A percentile compares a stretch with the other conserved stretches of the same genome.
Evolutionary conservation across 192 early-diverging fungal genomes (phyloP).

Genomic region (Chytriomyces confervae): DNA sequence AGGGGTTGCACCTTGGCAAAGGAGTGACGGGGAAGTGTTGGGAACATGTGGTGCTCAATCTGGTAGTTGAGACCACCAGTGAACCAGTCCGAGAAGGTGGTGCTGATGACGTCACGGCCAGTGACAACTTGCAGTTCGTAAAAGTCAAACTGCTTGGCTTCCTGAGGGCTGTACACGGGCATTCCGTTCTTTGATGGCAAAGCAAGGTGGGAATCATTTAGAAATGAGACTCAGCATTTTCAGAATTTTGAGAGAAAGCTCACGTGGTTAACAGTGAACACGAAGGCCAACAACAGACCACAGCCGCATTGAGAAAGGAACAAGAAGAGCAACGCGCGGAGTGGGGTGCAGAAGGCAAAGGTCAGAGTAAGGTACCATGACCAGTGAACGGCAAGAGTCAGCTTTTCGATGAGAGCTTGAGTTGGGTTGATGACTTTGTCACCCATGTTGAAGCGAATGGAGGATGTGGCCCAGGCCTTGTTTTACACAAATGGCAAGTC

Average conservation of each 20-base stretch:
- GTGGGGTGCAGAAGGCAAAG: slow-evolving; percentile 48
- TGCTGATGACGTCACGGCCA: slow-evolving; percentile 72
- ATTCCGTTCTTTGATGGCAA: slow-evolving; percentile 66
- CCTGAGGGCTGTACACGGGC: slow-evolving; percentile 72
- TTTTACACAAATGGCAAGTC: not conserved
- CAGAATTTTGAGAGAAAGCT: slow-evolving; percentile 18
- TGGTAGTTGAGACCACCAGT: slow-evolving; percentile 83
- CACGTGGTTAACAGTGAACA: slow-evolving; percentile 81
- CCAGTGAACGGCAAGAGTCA: slow-evolving; percentile 69
- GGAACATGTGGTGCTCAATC: slow-evolving; percentile 90
- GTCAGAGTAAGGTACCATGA: slow-evolving; percentile 67
- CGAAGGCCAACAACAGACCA: slow-evolving; percentile 74
- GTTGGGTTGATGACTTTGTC: slow-evolving; percentile 49
- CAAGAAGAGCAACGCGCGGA: slow-evolving; percentile 61
- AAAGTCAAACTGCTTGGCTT: slow-evolving; percentile 73
- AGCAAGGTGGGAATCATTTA: not conserved
- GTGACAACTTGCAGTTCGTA: slow-evolving; percentile 78
- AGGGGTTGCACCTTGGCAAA: slow-evolving; percentile 67
- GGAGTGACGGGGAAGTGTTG: slow-evolving; percentile 77
- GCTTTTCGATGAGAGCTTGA: slow-evolving; percentile 55
- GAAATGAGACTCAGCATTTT: slow-evolving; percentile 8
- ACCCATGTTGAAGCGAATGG: slow-evolving; percentile 55
- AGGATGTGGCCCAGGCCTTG: slow-evolving; percentile 73
- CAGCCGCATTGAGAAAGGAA: slow-evolving; percentile 67
- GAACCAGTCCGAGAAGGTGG: slow-evolving; percentile 78